Evolutionary conservation across 176 grass and related monocot species (phyloP), one percentile per base, ranked within the genome.

Genomic region (Oryza officinalis): DNA sequence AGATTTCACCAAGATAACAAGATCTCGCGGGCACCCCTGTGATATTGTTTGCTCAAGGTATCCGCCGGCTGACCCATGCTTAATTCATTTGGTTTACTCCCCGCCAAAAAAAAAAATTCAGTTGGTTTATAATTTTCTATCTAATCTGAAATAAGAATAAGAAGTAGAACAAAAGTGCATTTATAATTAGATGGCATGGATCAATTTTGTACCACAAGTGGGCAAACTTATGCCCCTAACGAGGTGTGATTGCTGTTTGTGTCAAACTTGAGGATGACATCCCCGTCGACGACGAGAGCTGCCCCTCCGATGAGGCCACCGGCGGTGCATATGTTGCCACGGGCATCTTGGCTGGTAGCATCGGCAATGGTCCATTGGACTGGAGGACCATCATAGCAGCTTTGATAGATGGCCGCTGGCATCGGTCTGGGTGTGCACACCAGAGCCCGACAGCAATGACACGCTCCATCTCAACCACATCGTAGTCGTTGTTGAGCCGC

Each of bases 401-500:
- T 23, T 54, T 80, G 4, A 92, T 92, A 4, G 79, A 67, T 2
- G 91, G 87, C 14, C 91, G 67, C 6, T 18, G 44, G 2, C 47
- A 63, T 43, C 44, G 43, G 7, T 89, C 83, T 1, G 91, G 84
- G 69, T 92, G 87, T 8, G 78, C 86, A 8, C 86, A 91, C 89
- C 89, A 92, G 30, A 92, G 44, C 35, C 90, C 90, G 11, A 88
- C 84, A 15, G 68, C 80, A 70, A 92, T 78, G 22, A 82, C 12
- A 2, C 52, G 17, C 70, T 81, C 87, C 75, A 89, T 83, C 63
- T 92, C 45, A 10, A 14, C 40, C 10, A 13, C 65, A 0, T 84
- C 71, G 26, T 81, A 86, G 23, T 68, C 4, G 10, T 38, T 38
- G 8, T 76, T 10, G 2, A 92, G 65, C 23, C 81, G 83, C 64